Percentiles rank a stretch among this genome's conserved stretches.
Evolutionary conservation across 1,284 basidiomycete genomes (phyloP).

Genomic region (Puccinia triticina): DNA sequence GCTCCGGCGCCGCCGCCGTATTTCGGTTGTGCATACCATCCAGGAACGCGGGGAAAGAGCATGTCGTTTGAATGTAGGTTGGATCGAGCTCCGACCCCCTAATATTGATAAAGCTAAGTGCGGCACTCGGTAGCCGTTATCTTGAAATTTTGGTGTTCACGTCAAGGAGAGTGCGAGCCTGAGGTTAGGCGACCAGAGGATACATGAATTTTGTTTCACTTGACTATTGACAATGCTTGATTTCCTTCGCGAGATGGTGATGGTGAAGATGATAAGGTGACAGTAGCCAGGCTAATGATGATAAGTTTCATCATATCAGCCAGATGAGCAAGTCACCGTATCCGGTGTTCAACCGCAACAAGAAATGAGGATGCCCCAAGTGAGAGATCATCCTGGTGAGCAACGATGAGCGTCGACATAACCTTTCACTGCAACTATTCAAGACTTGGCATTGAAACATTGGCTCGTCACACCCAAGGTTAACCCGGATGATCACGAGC

Average conservation of each 20-base stretch:
- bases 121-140: not conserved
- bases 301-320: not conserved
- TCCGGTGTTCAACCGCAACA: not conserved
- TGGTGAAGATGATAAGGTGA: no score
- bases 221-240: no score
- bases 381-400: slow-evolving; percentile 5
- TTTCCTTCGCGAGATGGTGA: no score
- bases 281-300: not conserved
- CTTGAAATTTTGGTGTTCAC: not conserved
- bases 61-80: not conserved
- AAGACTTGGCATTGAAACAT: not conserved
- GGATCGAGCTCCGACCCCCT: not conserved
- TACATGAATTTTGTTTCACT: not conserved
- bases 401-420: not conserved
- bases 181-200: not conserved
- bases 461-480: no score
- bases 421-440: no score
- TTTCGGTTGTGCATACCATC: no score
- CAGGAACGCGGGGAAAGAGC: slow-evolving; percentile 4
- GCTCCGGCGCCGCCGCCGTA: not conserved
- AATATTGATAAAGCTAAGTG: not conserved
- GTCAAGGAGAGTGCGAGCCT: not conserved
- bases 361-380: not conserved
- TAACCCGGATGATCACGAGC: no score
- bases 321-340: not conserved